Evolutionary conservation across 1,284 basidiomycete genomes (phyloP).

Genomic region (Irpex sp.): DNA sequence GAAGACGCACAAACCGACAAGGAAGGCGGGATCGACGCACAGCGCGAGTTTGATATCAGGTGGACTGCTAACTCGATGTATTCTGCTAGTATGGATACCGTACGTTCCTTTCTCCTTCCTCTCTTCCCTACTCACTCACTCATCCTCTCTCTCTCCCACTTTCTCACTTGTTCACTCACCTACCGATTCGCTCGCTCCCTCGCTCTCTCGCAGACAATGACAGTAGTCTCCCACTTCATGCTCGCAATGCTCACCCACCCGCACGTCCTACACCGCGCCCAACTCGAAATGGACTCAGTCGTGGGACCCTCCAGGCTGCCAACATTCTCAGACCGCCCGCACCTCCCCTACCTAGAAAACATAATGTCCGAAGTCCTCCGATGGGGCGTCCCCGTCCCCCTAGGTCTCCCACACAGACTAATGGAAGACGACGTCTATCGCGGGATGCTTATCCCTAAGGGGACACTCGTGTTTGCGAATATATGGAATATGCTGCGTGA

Average conservation of each 20-base stretch:
- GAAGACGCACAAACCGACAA: slow-evolving; percentile 32
- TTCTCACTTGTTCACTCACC: neutral
- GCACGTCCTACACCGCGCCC: slow-evolving; percentile 37
- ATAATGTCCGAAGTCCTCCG: slow-evolving; percentile 40
- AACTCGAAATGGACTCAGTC: slow-evolving; percentile 42
- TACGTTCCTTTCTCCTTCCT: slow-evolving; percentile 29
- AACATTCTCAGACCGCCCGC: slow-evolving; percentile 36
- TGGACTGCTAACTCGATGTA: slow-evolving; percentile 79
- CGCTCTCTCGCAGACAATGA: slow-evolving; percentile 31
- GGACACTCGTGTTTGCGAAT: slow-evolving; percentile 34
- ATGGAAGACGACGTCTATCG: slow-evolving; percentile 34
- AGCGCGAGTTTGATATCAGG: slow-evolving; percentile 58
- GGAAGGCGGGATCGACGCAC: slow-evolving; percentile 20
- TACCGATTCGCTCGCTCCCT: too few relatives aligned
- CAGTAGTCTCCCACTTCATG: slow-evolving; percentile 36
- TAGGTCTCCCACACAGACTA: slow-evolving; percentile 31
- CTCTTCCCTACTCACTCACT: neutral
- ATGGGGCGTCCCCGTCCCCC: slow-evolving; percentile 30
- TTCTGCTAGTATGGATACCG: slow-evolving; percentile 57
- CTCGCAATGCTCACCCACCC: slow-evolving; percentile 43
- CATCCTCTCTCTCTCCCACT: too few relatives aligned
- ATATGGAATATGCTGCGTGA: slow-evolving; percentile 38
- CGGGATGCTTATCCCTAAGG: slow-evolving; percentile 31
- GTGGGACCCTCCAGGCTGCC: slow-evolving; percentile 38
- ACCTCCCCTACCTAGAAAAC: slow-evolving; percentile 44